Conservation (phyloP, 202 grass and related monocot species). For the Bolboschoenoplectus hybrid region DNA sequence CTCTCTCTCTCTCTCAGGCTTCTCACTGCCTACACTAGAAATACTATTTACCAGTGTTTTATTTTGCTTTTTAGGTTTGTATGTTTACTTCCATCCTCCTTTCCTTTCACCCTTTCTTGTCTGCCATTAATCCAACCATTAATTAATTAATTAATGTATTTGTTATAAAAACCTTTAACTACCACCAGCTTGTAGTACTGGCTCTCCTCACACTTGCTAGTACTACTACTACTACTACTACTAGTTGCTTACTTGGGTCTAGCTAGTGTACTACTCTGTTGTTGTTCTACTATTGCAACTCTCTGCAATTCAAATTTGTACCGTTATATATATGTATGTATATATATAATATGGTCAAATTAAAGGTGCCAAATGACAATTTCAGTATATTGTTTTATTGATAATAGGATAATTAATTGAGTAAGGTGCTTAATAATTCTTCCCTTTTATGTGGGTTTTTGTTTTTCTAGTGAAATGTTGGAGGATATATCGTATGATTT, state of each 20-base stretch:
- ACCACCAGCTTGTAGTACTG: slow-evolving; percentile 19
- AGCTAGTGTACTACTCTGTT: background rate
- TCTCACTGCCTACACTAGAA: background rate
- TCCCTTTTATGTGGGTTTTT: background rate
- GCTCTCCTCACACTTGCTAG: background rate
- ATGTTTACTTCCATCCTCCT: background rate
- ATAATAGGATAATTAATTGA: background rate
- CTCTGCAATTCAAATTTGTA: background rate
- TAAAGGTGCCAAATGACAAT: background rate
- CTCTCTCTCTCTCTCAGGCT: slow-evolving; percentile 12
- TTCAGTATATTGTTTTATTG: background rate
- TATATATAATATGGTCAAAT: background rate
- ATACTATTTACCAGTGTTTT: slow-evolving; percentile 26
- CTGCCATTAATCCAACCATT: slow-evolving; percentile 58
- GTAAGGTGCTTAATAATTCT: background rate
- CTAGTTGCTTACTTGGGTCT: too few species aligned
- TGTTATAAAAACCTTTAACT: slow-evolving; percentile 11
- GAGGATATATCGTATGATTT: background rate
- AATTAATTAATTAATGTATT: background rate
- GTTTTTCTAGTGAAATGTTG: background rate
- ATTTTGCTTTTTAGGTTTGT: background rate
- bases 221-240: background rate
- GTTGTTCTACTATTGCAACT: background rate
- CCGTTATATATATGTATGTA: background rate
- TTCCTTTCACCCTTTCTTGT: slow-evolving; percentile 45